phyloP scores from a whole-genome alignment of 2,329 filamentous ascomycete species.

The Penicillium sp. region DNA sequence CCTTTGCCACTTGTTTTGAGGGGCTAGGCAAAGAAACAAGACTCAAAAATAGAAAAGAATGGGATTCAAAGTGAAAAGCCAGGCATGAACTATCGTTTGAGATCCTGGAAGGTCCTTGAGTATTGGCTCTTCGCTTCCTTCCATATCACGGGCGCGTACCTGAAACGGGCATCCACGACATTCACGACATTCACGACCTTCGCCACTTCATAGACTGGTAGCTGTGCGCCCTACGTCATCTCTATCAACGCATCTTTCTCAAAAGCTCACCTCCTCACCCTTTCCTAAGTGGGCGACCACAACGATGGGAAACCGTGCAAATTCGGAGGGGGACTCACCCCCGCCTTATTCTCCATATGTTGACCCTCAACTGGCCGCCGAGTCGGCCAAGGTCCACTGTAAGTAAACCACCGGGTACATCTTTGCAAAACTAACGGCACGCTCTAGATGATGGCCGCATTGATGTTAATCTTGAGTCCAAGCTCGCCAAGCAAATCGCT shows the following conservation, averaged over 20 bases:
- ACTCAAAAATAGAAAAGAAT: too few species aligned
- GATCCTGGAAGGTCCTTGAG: neutral
- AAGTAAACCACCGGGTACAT: neutral
- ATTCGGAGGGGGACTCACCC: constrained; percentile 1
- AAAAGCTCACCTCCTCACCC: neutral
- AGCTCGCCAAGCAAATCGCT: constrained; percentile 22
- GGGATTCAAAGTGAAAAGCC: neutral
- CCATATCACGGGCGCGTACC: neutral
- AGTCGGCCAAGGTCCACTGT: constrained; percentile 15
- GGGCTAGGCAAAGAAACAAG: neutral
- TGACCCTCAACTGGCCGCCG: constrained; percentile 12
- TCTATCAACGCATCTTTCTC: neutral
- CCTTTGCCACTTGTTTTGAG: constrained; percentile 5
- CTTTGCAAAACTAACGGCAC: too few species aligned
- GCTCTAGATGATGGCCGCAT: constrained; percentile 21
- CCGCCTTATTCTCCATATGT: constrained; percentile 11
- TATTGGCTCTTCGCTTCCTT: neutral
- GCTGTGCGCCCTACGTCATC: neutral
- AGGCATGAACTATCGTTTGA: neutral
- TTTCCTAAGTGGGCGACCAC: neutral
- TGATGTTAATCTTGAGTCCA: constrained; percentile 24
- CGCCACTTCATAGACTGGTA: neutral
- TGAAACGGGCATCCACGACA: neutral
- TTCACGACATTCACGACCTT: neutral
- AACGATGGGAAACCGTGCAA: constrained; percentile 8